Base-by-base conservation (phyloP, 2,329 filamentous ascomycete genomes). In the Blastomyces silverae region DNA sequence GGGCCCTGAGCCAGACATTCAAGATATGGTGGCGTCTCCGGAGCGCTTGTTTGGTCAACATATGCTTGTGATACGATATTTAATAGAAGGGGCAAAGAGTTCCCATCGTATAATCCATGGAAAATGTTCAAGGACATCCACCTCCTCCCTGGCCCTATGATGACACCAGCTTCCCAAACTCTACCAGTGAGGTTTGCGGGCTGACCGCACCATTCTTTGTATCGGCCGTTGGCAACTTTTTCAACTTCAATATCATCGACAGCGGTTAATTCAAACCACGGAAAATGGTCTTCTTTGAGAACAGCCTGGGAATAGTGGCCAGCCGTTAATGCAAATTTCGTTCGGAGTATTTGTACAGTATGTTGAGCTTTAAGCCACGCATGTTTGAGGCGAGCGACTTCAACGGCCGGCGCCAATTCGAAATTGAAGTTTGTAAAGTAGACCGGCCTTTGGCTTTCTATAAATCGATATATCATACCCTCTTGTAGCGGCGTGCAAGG, bases 401-500 rank as follows among this genome's bases (percentile, higher is more conserved):
- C 80, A 5, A 85, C 72, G 0, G 73, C 66, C 0, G 74, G 64
- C 0, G 74, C 64, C 0, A 96, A 75, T 0, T 78, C 69, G 55
- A 93, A 86, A 0, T 76, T 77, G 71, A 97, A 96, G 0, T 82
- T 80, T 64, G 92, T 92, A 74, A 93, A 95, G 72, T 97, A 97
- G 0, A 89, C 77, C 0, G 82, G 80, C 0, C 78, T 73, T 0
- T 81, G 76, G 22, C 79, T 85, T 11, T 85, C 83, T 48, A 89
- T 73, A 31, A 87, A 87, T 60, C 87, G 84, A 6, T 89, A 88
- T 61, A 96, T 85, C 79, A 97, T 93, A 0, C 92, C 92, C 73
- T 93, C 86, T 71, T 97, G 92, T 0, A 96, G 79, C 0, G 92
- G 85, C 0, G 92, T 95, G 72, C 92, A 96, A 3, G 92, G 92